phyloP scores from a whole-genome alignment of 805 yeast genomes.

The Saturnispora dispora region DNA sequence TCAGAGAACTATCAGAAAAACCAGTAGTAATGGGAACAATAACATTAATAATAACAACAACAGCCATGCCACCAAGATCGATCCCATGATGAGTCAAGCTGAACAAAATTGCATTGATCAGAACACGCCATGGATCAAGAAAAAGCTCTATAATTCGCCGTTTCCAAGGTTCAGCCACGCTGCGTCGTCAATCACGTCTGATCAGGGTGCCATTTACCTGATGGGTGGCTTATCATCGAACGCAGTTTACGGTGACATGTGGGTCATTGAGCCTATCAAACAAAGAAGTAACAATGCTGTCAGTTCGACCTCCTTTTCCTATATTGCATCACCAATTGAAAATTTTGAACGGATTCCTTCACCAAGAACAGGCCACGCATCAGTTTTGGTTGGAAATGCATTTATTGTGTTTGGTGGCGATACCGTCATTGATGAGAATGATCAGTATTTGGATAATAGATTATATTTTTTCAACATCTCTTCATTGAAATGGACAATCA shows the following conservation, averaged over 20 bases:
- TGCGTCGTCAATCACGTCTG: conserved; percentile 65
- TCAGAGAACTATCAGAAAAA: neutral
- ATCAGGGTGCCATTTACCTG: conserved; percentile 70
- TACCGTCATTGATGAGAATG: conserved; percentile 62
- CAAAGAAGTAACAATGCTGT: neutral
- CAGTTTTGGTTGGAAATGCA: conserved; percentile 88
- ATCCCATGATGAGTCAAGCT: neutral
- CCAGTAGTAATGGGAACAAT: neutral
- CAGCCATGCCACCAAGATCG: neutral
- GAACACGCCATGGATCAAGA: conserved; percentile 56
- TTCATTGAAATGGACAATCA: conserved; percentile 69
- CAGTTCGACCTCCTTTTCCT: conserved; percentile 25
- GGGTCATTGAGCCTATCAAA: conserved; percentile 62
- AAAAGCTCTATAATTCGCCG: conserved; percentile 63
- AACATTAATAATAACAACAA: neutral
- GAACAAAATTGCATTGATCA: neutral
- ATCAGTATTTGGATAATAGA: conserved; percentile 79
- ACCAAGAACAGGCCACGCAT: conserved; percentile 93
- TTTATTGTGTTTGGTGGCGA: conserved; percentile 96
- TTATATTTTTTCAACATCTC: conserved; percentile 78
- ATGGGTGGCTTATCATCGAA: conserved; percentile 96
- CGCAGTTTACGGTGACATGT: conserved; percentile 89
- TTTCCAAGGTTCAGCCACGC: conserved; percentile 94
- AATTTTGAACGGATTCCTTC: conserved; percentile 79
- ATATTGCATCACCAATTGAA: conserved; percentile 46